phyloP scores from a whole-genome alignment of 139 green algal genomes.

The Chloropicon primus region DNA sequence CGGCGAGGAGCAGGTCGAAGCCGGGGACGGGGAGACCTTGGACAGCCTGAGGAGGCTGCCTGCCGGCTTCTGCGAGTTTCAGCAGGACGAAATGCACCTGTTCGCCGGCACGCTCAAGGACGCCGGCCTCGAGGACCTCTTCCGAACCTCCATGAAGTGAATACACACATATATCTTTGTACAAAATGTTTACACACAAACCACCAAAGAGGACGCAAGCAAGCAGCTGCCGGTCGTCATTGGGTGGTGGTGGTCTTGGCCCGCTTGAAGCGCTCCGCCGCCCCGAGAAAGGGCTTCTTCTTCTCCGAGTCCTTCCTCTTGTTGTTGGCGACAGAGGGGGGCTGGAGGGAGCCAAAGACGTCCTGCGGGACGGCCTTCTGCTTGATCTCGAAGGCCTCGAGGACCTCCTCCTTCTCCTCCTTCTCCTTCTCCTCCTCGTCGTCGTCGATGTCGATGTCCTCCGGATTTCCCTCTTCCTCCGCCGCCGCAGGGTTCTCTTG shows the following conservation, averaged over 20 bases:
- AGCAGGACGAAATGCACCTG: background rate
- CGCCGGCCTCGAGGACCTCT: background rate
- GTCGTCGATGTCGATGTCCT: conserved; percentile 80
- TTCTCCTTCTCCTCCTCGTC: conserved; percentile 38
- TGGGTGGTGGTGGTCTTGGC: no score
- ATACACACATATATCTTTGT: no score
- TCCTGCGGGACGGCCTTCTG: conserved; percentile 62
- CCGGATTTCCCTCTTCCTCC: conserved; percentile 51
- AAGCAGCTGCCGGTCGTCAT: no score
- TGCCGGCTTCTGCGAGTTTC: background rate
- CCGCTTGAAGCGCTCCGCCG: conserved; percentile 32
- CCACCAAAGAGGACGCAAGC: no score
- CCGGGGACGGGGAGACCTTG: background rate
- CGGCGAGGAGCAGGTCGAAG: background rate
- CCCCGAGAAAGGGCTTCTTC: conserved; percentile 13
- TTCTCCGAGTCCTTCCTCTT: background rate
- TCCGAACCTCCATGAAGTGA: background rate
- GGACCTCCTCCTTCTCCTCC: background rate
- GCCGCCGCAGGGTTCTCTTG: conserved; percentile 1
- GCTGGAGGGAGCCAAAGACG: conserved; percentile 58
- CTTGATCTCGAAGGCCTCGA: conserved; percentile 37
- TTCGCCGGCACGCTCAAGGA: background rate
- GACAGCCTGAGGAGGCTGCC: background rate
- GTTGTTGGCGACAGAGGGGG: no score
- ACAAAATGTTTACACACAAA: no score